Base-by-base conservation (phyloP, 257 asterid genomes). In the Mentha longifolia region DNA sequence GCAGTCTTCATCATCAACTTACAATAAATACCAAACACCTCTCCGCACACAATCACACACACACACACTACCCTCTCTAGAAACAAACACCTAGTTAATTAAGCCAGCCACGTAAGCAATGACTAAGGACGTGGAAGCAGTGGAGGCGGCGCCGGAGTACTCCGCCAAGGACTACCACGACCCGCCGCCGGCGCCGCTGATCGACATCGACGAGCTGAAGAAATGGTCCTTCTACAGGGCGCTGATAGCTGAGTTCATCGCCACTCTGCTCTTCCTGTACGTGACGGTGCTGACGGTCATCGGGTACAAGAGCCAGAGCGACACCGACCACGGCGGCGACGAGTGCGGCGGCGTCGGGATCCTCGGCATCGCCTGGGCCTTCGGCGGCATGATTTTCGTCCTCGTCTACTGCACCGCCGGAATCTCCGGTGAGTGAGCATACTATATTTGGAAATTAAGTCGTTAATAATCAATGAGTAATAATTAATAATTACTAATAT, bases 321-420 rank as follows among this genome's bases (percentile, higher is more conserved):
- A 28, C 31, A 28, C 31, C 31, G 31, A 2, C 31, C 31, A 28
- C 31, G 31, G 30, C 64, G 79, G 52, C 17, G 92, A 84, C 50
- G 72, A 73, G 50, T 90, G 97, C 72, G 97, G 85, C 60, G 97
- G 97, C 0, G 97, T 90, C 4, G 97, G 97, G 16, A 71, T 90
- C 54, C 92, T 90, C 3, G 97, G 97, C 72, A 88, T 90, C 47
- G 79, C 97, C 0, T 90, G 97, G 97, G 97, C 95, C 61, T 90
- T 90, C 47, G 97, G 97, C 6, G 97, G 97, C 82, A 88, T 86
- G 97, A 88, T 90, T 30, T 90, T 88, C 83, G 71, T 90, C 25
- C 92, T 88, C 31, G 97, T 90, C 31, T 90, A 90, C 95, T 88
- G 97, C 92, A 90, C 97, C 71, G 97, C 95, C 64, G 97, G 97